phyloP scores from a whole-genome alignment of 202 grass and related monocot genomes.

The Schoenoplectus triqueter region DNA sequence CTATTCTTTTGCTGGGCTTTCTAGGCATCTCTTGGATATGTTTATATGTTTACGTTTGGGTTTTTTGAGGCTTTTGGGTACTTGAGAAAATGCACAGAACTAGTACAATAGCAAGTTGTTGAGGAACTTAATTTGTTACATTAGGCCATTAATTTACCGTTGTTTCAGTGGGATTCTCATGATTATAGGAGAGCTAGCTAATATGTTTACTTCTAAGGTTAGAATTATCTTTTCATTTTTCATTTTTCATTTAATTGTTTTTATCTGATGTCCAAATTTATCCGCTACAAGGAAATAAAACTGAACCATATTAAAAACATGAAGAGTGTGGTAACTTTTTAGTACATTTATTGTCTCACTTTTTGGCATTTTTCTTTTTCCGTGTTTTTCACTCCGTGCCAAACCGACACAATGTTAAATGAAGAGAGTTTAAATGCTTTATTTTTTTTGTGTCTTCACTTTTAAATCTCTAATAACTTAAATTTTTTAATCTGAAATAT shows the following conservation, averaged over 20 bases:
- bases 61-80: background rate
- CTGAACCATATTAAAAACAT: background rate
- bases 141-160: background rate
- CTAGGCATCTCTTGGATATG: background rate
- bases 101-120: background rate
- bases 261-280: background rate
- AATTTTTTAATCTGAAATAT: too few species aligned
- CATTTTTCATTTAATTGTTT: background rate
- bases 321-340: too few species aligned
- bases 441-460: too few species aligned
- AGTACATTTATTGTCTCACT: background rate
- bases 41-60: background rate
- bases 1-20: background rate
- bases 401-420: background rate
- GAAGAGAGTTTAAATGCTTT: too few species aligned
- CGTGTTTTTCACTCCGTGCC: background rate
- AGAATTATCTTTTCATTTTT: background rate
- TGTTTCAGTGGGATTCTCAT: background rate
- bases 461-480: too few species aligned
- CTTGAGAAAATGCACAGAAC: background rate
- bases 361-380: background rate
- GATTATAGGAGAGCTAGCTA: background rate
- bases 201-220: background rate
- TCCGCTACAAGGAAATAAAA: background rate
- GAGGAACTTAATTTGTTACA: background rate